Evolutionary conservation across 805 yeast species (phyloP).

Genomic region (Saturnispora silvae): DNA sequence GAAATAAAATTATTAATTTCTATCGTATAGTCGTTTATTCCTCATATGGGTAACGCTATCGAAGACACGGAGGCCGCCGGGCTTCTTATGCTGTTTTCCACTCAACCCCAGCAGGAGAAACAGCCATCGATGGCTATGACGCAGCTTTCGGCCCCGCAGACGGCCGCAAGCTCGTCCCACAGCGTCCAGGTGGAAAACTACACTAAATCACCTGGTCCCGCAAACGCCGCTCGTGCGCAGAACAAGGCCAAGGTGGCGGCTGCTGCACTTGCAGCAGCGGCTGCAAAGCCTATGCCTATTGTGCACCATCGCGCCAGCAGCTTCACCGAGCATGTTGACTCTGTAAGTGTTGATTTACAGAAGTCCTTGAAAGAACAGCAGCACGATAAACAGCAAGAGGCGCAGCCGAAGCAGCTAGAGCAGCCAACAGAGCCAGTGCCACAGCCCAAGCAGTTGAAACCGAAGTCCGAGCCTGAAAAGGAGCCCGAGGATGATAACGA

Average conservation of each 20-base stretch:
- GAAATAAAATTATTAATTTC: background rate
- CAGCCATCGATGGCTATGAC: background rate
- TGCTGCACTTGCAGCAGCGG: slow-evolving; percentile 76
- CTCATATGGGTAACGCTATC: background rate
- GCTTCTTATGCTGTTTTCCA: slow-evolving; percentile 29
- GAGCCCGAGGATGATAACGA: background rate
- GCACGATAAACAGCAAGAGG: background rate
- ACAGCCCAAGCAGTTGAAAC: background rate
- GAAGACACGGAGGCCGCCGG: slow-evolving; percentile 31
- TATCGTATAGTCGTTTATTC: background rate
- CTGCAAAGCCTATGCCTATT: slow-evolving; percentile 60
- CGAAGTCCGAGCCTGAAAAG: background rate
- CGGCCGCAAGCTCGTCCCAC: background rate
- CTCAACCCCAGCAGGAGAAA: background rate
- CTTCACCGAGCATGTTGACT: slow-evolving; percentile 2
- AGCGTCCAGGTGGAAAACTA: slow-evolving; percentile 9
- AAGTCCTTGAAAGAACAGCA: background rate
- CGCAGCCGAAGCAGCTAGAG: background rate
- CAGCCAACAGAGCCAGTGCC: background rate
- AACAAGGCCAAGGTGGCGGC: slow-evolving; percentile 64
- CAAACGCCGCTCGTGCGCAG: slow-evolving; percentile 27
- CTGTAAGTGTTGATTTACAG: slow-evolving; percentile 1
- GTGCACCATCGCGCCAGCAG: slow-evolving; percentile 6
- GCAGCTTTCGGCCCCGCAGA: background rate
- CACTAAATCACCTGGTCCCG: slow-evolving; percentile 30